Evolutionary conservation across 2,329 filamentous ascomycete genomes (phyloP).

Genomic region (Aspergillus terreus): DNA sequence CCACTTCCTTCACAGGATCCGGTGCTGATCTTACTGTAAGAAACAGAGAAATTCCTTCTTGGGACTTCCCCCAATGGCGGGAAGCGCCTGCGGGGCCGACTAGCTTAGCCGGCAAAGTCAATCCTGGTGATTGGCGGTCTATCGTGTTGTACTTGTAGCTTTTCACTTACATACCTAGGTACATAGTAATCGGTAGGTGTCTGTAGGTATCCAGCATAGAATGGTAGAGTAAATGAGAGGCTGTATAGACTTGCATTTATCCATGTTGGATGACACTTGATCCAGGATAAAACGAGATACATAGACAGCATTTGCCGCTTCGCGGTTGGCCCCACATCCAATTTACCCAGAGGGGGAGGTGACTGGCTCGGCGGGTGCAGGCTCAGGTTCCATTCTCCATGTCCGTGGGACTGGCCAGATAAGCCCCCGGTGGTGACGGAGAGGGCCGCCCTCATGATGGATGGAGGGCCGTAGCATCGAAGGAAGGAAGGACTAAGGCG

Average conservation of each 20-base stretch:
- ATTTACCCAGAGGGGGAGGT: conserved; percentile 4
- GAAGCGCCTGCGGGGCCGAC: conserved; percentile 20
- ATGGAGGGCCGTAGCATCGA: too few relatives aligned
- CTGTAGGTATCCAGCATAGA: too few relatives aligned
- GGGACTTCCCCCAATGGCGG: conserved; percentile 18
- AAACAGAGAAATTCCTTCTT: neutral
- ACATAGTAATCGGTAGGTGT: too few relatives aligned
- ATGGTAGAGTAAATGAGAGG: too few relatives aligned
- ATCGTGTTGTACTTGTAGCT: neutral
- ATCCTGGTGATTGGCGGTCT: conserved; percentile 13
- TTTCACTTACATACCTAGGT: too few relatives aligned
- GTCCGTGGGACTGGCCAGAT: conserved; percentile 15
- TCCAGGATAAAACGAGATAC: neutral
- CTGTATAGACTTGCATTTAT: too few relatives aligned
- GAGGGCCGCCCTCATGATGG: too few relatives aligned
- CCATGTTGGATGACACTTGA: neutral
- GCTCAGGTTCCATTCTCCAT: conserved; percentile 2
- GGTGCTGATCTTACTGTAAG: conserved; percentile 13
- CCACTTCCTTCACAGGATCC: neutral
- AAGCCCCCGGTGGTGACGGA: conserved; percentile 6
- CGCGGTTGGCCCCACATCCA: conserved; percentile 8
- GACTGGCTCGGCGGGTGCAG: conserved; percentile 14
- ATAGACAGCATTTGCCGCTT: neutral
- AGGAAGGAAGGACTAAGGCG: too few relatives aligned
- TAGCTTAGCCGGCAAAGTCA: conserved; percentile 20